Evolutionary conservation across 495 filamentous ascomycete species (phyloP).

Genomic region (Aspergillus conjunctus): DNA sequence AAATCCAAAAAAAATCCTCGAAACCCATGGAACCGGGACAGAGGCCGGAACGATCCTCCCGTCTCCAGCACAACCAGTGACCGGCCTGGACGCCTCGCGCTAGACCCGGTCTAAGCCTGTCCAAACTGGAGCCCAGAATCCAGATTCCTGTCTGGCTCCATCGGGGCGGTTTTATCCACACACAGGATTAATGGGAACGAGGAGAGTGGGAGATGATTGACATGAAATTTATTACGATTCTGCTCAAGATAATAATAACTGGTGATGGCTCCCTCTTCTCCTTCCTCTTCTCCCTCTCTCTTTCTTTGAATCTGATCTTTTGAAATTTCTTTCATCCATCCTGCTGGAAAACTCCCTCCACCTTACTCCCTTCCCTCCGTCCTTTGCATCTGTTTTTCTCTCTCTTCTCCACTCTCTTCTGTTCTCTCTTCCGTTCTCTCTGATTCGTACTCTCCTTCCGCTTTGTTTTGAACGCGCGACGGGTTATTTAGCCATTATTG

Average conservation of each 20-base stretch:
- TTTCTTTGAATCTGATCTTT: background rate
- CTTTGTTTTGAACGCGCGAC: background rate
- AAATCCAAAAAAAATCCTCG: background rate
- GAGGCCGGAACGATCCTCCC: constrained; percentile 18
- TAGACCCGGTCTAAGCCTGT: constrained; percentile 2
- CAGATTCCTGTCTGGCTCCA: constrained; percentile 5
- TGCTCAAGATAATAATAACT: constrained; percentile 4
- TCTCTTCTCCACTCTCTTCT: constrained; percentile 2
- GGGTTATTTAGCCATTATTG: background rate
- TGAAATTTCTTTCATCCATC: background rate
- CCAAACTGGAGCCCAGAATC: constrained; percentile 2
- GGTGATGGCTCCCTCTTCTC: constrained; percentile 5
- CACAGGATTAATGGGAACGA: background rate
- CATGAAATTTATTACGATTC: background rate
- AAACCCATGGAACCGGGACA: constrained; percentile 17
- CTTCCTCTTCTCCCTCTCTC: background rate
- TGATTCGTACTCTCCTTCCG: constrained; percentile 2
- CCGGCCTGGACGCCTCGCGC: background rate
- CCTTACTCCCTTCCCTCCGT: background rate
- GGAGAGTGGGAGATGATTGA: background rate
- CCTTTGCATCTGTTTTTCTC: background rate
- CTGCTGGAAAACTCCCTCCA: background rate
- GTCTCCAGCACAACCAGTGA: constrained; percentile 12
- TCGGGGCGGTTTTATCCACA: background rate
- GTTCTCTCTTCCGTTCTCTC: background rate